Evolutionary conservation across 306 rosid genomes (phyloP).

Genomic region (Vigna unguiculata): DNA sequence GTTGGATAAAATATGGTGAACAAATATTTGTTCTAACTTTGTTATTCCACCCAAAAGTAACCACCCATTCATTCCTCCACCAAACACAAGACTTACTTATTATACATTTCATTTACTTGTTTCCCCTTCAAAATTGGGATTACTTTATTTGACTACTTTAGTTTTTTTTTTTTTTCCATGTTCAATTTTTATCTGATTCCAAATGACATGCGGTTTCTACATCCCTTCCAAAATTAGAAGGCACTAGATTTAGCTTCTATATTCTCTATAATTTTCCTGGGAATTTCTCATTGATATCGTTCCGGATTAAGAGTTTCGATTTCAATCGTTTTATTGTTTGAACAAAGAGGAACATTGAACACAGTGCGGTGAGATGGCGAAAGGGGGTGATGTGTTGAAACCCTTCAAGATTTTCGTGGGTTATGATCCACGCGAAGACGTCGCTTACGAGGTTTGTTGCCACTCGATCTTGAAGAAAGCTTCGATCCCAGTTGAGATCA

Average conservation of each 20-base stretch:
- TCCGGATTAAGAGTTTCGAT: neutral
- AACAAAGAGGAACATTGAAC: conserved; percentile 21
- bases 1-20: too few relatives aligned
- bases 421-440: conserved; percentile 68
- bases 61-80: neutral
- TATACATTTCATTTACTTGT: neutral
- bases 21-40: too few relatives aligned
- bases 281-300: neutral
- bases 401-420: conserved; percentile 75
- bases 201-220: neutral
- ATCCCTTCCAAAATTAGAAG: neutral
- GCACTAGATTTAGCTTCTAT: neutral
- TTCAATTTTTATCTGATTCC: neutral
- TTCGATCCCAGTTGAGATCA: conserved; percentile 68
- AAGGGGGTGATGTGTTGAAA: conserved; percentile 25
- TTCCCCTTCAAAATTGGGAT: neutral
- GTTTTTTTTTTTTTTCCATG: neutral
- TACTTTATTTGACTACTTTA: neutral
- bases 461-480: conserved; percentile 64
- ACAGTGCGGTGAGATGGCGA: conserved; percentile 39
- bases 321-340: neutral
- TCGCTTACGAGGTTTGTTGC: conserved; percentile 66
- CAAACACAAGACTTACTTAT: neutral
- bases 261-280: neutral
- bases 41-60: too few relatives aligned